Evolutionary conservation across 139 green algal genomes (phyloP), one percentile per base, ranked within the genome.

Genomic region (Chlorella vulgaris): DNA sequence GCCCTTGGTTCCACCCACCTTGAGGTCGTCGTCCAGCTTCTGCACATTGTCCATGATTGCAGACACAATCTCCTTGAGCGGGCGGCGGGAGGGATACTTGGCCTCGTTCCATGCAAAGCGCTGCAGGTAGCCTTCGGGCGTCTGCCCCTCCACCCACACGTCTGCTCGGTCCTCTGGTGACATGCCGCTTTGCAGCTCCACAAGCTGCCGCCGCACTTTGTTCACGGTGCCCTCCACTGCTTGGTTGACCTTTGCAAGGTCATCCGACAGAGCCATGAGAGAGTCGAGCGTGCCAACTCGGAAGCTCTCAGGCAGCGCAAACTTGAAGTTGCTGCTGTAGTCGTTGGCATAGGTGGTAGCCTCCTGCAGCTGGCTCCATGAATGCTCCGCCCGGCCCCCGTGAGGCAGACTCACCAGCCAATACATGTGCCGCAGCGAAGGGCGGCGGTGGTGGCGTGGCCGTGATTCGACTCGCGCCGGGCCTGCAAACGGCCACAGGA

Each of bases 1-100:
- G n/a, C n/a, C n/a, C n/a, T n/a, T n/a, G n/a, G n/a, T n/a, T n/a
- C n/a, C n/a, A n/a, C n/a, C n/a, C 76, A 97, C 93, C 93, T 99
- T 99, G n/a, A 99, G 87, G 75, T 98, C 97, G 69, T 99, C 97
- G 67, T 99, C 97, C 36, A 99, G 86, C 71, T 93, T 94, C 28
- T 82, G 78, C 15, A 99, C 83, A 18, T 87, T 92, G 58, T 99
- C 96, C 5, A 84, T 89, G 47, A 99, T 94, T 67, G 94, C 94
- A 3, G 94, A 86, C 26, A 99, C 91, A 15, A 91, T 97, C 69
- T 99, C 97, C 51, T 90, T 90, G 42, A 99, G 89, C 0, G 95
- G 91, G 5, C 91, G 87, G 18, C 93, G 90, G 7, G 91, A 78
- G 0, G 97, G 96, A 78, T 98, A 98, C 89, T 99, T 99, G 22